Percentiles rank a stretch among this genome's conserved stretches.
Evolutionary conservation across 495 filamentous ascomycete genomes (phyloP).

Genomic region (Cryomyces antarcticus): DNA sequence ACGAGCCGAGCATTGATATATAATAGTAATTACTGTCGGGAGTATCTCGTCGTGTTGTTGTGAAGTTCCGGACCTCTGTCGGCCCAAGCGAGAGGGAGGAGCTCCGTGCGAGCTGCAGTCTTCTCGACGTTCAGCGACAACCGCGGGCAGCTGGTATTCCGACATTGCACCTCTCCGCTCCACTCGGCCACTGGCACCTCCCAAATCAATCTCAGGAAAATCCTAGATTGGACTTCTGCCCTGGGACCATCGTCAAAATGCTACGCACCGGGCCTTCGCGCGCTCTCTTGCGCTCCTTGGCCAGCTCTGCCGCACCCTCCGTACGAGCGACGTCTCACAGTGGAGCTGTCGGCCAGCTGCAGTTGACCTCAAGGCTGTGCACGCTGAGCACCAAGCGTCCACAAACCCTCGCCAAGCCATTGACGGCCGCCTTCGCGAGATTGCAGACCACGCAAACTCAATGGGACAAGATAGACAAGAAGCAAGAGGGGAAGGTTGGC

Average conservation of each 20-base stretch:
- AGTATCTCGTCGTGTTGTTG: no score
- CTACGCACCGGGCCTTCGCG: constrained; percentile 18
- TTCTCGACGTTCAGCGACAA: no score
- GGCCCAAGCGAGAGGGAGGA: no score
- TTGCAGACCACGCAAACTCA: constrained; percentile 8
- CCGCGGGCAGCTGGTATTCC: no score
- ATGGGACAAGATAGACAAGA: constrained; percentile 26
- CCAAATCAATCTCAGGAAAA: no score
- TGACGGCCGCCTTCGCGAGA: constrained; percentile 8
- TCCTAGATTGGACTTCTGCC: no score
- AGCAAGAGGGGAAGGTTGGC: constrained; percentile 29
- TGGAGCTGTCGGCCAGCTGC: constrained; percentile 3
- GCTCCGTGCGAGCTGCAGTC: no score
- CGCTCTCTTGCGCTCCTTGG: constrained; percentile 10
- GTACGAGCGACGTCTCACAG: constrained; percentile 2
- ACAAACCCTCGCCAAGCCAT: constrained; percentile 2
- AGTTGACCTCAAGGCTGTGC: constrained; percentile 7
- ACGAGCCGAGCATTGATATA: no score
- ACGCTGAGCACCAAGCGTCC: constrained; percentile 5
- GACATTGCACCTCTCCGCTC: no score
- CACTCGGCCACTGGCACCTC: no score
- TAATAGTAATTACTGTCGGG: no score
- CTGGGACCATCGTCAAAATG: constrained; percentile 7
- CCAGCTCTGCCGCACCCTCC: constrained; percentile 3
- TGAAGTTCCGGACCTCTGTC: no score